A percentile compares a stretch with the other conserved stretches of the same genome.
Evolutionary conservation across 192 early-diverging fungal species (phyloP).

Genomic region (Rhizophagus clarus): DNA sequence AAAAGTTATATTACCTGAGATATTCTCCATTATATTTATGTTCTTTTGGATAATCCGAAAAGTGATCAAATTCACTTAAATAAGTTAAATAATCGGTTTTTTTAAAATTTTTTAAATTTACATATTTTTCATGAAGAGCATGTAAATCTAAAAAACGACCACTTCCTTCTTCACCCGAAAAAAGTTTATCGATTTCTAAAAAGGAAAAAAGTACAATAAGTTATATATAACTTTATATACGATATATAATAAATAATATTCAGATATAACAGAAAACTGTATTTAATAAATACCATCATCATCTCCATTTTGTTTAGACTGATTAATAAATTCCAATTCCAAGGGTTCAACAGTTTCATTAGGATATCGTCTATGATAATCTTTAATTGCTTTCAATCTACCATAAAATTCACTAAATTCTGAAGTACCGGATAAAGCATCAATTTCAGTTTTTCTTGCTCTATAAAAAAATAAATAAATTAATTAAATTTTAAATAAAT

Average conservation of each 20-base stretch:
- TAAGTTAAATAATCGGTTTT: conserved; percentile 70
- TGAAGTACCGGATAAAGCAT: conserved; percentile 63
- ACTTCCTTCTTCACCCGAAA: conserved; percentile 89
- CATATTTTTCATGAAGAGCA: conserved; percentile 73
- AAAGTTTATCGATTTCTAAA: conserved; percentile 77
- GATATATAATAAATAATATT: no score
- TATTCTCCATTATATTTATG: conserved; percentile 62
- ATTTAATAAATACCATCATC: conserved; percentile 38
- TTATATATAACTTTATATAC: conserved; percentile 5
- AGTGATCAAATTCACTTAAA: conserved; percentile 66
- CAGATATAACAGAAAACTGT: background rate
- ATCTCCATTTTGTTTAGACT: conserved; percentile 47
- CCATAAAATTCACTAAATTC: conserved; percentile 87
- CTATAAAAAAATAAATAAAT: no score
- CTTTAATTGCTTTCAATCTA: conserved; percentile 79
- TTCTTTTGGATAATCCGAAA: conserved; percentile 55
- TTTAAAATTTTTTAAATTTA: conserved; percentile 74
- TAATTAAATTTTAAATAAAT: background rate
- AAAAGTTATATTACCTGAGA: conserved; percentile 44
- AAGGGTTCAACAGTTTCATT: conserved; percentile 76
- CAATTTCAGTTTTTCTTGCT: conserved; percentile 68
- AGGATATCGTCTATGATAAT: conserved; percentile 77
- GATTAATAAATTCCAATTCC: conserved; percentile 75
- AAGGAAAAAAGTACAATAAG: conserved; percentile 36
- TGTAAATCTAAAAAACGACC: conserved; percentile 90